Evolutionary conservation across 208 protist genomes (phyloP).

Genomic region (Acanthamoeba triangularis): DNA sequence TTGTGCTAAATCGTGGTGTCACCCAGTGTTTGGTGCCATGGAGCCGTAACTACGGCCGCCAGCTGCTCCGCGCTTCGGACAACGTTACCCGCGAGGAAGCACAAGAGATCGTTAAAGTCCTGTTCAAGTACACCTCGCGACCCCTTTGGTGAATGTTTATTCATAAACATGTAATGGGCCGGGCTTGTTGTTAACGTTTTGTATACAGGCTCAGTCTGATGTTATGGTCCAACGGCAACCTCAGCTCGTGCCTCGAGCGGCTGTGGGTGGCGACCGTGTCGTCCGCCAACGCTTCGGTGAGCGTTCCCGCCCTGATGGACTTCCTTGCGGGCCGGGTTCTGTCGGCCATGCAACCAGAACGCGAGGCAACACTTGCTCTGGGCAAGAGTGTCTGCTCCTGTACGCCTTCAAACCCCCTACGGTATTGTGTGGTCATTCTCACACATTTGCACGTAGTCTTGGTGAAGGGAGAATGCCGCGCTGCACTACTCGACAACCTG

Average conservation of each 20-base stretch:
- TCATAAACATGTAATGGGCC: neutral
- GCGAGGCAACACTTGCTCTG: neutral
- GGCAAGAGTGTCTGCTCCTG: neutral
- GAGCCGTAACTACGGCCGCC: neutral
- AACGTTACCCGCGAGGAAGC: neutral
- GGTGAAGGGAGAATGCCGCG: neutral
- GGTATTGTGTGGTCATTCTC: neutral
- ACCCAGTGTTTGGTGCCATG: slow-evolving; percentile 1
- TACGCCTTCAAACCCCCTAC: neutral
- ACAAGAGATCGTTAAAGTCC: neutral
- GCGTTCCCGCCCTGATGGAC: neutral
- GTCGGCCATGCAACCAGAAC: neutral
- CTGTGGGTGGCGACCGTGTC: neutral
- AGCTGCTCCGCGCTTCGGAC: neutral
- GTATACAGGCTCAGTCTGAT: neutral
- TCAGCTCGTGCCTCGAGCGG: neutral
- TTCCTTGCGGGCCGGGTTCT: neutral
- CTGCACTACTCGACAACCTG: neutral
- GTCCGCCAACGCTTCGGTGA: neutral
- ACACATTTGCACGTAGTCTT: neutral
- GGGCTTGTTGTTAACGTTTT: neutral
- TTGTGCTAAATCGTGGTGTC: neutral
- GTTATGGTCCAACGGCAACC: neutral
- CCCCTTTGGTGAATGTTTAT: neutral
- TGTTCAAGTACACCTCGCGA: neutral